Evolutionary conservation across 2,329 filamentous ascomycete species (phyloP).

Genomic region (Saccharata proteae): DNA sequence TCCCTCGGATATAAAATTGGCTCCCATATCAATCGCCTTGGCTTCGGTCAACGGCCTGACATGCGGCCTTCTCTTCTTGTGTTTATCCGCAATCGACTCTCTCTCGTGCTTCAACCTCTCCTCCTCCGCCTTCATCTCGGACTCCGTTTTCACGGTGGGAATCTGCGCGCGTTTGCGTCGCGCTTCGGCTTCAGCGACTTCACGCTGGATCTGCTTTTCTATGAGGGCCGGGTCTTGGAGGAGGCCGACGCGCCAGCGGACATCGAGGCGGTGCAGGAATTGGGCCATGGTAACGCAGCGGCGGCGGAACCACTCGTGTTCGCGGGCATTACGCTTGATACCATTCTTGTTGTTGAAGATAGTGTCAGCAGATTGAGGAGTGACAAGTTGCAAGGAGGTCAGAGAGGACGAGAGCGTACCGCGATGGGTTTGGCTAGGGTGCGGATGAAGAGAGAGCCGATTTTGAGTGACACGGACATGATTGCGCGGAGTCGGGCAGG

Average conservation of each 20-base stretch:
- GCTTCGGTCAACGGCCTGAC: conserved; percentile 54
- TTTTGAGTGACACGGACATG: conserved; percentile 56
- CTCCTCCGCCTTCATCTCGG: conserved; percentile 45
- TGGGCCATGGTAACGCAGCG: conserved; percentile 53
- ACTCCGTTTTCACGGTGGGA: conserved; percentile 51
- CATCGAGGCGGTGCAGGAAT: conserved; percentile 51
- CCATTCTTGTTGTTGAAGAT: conserved; percentile 45
- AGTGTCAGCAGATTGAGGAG: conserved; percentile 1
- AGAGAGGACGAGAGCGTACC: conserved; percentile 23
- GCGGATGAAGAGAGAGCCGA: conserved; percentile 51
- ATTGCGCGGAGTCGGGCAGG: no score
- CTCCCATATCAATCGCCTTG: conserved; percentile 57
- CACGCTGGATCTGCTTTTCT: conserved; percentile 38
- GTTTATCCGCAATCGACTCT: conserved; percentile 34
- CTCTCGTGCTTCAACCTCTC: conserved; percentile 35
- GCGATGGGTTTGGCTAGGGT: conserved; percentile 58
- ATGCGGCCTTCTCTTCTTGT: conserved; percentile 30
- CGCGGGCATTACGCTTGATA: conserved; percentile 55
- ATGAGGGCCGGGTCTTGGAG: conserved; percentile 49
- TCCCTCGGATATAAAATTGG: conserved; percentile 55
- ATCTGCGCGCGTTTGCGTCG: conserved; percentile 38
- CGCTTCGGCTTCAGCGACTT: conserved; percentile 43
- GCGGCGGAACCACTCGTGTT: conserved; percentile 54
- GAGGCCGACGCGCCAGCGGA: conserved; percentile 54
- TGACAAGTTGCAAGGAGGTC: conserved; percentile 4